Conservation (phyloP, 1,139 yeast genomes). For the Geotrichum restrictum region DNA sequence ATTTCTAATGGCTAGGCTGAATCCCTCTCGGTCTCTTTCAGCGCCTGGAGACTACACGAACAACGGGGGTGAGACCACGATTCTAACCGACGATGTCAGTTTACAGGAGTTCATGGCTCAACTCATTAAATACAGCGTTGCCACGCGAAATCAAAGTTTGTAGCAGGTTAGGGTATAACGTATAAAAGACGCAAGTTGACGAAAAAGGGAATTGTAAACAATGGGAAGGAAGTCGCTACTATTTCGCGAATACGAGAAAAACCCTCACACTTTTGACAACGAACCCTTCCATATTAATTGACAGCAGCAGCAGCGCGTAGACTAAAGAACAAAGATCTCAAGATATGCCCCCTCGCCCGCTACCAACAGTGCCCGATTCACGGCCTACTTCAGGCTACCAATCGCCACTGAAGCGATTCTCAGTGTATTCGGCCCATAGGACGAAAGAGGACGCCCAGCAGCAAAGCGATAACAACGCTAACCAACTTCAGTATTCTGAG, state of each 20-base stretch:
- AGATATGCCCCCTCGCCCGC: constrained; percentile 14
- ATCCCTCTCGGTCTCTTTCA: constrained; percentile 50
- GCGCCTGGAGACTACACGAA: constrained; percentile 9
- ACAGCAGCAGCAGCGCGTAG: not conserved
- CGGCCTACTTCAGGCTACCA: not conserved
- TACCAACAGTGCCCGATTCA: constrained; percentile 15
- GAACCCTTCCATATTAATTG: not conserved
- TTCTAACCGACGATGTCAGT: constrained; percentile 90
- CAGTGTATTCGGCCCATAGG: constrained; percentile 2
- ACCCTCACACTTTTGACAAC: too few species aligned
- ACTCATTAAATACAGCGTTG: constrained; percentile 57
- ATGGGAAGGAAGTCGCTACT: too few species aligned
- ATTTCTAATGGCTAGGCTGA: constrained; percentile 67
- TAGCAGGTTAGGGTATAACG: not conserved
- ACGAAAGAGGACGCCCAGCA: not conserved
- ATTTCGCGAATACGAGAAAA: not conserved
- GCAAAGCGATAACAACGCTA: not conserved
- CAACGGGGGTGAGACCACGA: constrained; percentile 44
- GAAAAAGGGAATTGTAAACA: not conserved
- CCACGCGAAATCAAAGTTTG: constrained; percentile 12
- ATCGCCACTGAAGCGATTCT: constrained; percentile 7
- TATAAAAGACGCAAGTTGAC: not conserved
- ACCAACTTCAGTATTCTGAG: constrained; percentile 12
- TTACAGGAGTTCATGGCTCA: constrained; percentile 89
- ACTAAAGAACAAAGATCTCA: too few species aligned